Evolutionary conservation across 768 basidiomycete species (phyloP).

Genomic region (Termitomyces sp.): DNA sequence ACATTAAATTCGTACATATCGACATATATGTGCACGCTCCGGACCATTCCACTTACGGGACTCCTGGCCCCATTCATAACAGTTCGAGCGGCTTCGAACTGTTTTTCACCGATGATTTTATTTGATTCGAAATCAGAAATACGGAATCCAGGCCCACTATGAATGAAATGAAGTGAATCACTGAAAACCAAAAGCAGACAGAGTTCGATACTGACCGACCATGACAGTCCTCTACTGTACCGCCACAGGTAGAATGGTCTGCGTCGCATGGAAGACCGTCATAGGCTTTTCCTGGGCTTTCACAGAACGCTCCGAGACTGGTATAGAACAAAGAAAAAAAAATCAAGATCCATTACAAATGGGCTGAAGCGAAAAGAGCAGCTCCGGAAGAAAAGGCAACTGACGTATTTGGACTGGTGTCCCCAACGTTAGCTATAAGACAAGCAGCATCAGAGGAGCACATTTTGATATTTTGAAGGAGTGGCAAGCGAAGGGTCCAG

Average conservation of each 20-base stretch:
- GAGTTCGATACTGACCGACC: constrained; percentile 41
- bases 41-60: constrained; percentile 53
- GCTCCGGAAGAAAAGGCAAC: constrained; percentile 19
- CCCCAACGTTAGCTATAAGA: constrained; percentile 67
- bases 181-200: neutral
- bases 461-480: neutral
- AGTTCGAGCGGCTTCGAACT: constrained; percentile 62
- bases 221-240: constrained; percentile 59
- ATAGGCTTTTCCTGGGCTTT: constrained; percentile 64
- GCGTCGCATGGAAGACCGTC: constrained; percentile 67
- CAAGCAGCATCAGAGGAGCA: constrained; percentile 3
- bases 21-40: constrained; percentile 65
- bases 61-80: constrained; percentile 50
- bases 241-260: constrained; percentile 72
- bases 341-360: neutral
- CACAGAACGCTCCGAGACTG: constrained; percentile 69
- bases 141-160: constrained; percentile 70
- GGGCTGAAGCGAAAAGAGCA: neutral
- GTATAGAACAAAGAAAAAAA: neutral
- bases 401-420: constrained; percentile 76
- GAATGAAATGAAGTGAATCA: neutral
- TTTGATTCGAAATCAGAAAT: constrained; percentile 75
- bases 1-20: constrained; percentile 48
- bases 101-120: constrained; percentile 60
- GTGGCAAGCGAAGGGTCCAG: neutral